Evolutionary conservation across 2,329 filamentous ascomycete genomes (phyloP), one percentile per base, ranked within the genome.

Genomic region (Lasiodiplodia citricola): DNA sequence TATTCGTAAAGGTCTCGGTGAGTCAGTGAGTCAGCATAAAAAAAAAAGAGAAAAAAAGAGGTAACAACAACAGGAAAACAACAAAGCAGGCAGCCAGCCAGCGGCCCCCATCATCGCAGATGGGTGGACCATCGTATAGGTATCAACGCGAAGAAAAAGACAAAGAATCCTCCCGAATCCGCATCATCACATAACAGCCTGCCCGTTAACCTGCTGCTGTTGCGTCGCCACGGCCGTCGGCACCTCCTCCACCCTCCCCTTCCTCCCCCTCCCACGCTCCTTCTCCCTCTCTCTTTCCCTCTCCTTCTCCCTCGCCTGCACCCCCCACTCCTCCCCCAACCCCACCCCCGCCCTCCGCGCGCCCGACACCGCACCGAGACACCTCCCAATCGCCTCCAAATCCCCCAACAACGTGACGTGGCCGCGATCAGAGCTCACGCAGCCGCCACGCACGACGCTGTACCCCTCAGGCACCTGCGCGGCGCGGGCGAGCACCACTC

Each of bases 351-450:
- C 91, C 70, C 81, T 83, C 66, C 92, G 84, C 1, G 90, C 94
- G 67, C 86, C 84, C 0, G 90, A 75, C 16, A 97, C 79, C 13
- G 91, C 92, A 73, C 85, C 83, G 41, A 97, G 78, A 71, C 92
- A 94, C 74, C 84, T 86, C 0, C 93, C 94, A 0, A 97, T 90
- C 0, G 91, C 93, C 71, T 92, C 89, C 71, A 97, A 77, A 81
- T 97, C 94, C 0, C 94, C 94, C 38, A 97, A 80, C 75, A 98
- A 84, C 0, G 92, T 94, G 44, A 97, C 91, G 81, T 98, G 95
- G 0, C 95, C 94, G 3, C 93, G 85, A 72, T 97, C 93, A 66
- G 91, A 94, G 73, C 88, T 90, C 14, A 97, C 88, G 21, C 93
- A 83, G 0, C 94, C 94, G 14, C 90, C 91, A 56, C 86, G 88